phyloP scores from a whole-genome alignment of 2,329 filamentous ascomycete species.

The Gnomoniopsis smithogilvyi region DNA sequence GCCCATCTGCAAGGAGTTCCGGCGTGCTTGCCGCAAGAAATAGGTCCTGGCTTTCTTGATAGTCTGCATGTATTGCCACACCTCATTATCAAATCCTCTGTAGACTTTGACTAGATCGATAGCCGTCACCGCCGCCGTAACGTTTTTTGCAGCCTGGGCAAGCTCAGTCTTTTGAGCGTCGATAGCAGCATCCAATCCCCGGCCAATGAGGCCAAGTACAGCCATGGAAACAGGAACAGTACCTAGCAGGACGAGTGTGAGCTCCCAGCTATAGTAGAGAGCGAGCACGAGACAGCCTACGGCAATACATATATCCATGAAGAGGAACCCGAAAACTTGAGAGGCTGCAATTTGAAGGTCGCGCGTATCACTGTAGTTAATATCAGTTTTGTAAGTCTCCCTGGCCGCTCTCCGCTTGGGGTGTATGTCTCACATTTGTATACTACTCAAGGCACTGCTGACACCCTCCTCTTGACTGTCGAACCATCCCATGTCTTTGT shows the following conservation, averaged over 20 bases:
- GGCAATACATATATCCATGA: conserved; percentile 63
- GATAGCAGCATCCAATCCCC: conserved; percentile 62
- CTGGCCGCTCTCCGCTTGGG: background rate
- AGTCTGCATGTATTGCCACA: conserved; percentile 58
- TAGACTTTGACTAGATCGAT: conserved; percentile 88
- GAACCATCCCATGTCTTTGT: conserved; percentile 78
- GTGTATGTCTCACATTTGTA: conserved; percentile 63
- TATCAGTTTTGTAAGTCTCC: background rate
- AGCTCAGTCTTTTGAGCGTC: conserved; percentile 66
- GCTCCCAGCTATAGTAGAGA: conserved; percentile 76
- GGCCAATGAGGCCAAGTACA: conserved; percentile 58
- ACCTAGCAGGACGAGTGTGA: conserved; percentile 76
- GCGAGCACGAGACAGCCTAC: conserved; percentile 67
- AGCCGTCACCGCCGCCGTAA: conserved; percentile 64
- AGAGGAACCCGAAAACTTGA: conserved; percentile 69
- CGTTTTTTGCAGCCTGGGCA: conserved; percentile 66
- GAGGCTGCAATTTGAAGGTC: conserved; percentile 81
- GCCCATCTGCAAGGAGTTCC: conserved; percentile 69
- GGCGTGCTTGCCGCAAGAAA: conserved; percentile 66
- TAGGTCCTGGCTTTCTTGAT: conserved; percentile 56
- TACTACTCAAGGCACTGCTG: conserved; percentile 64
- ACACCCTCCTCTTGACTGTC: conserved; percentile 70
- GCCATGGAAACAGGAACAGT: conserved; percentile 66
- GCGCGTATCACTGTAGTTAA: conserved; percentile 65
- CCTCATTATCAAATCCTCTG: conserved; percentile 70